Base-by-base conservation (phyloP, 2,329 filamentous ascomycete species). In the Diplodia scrobiculata region DNA sequence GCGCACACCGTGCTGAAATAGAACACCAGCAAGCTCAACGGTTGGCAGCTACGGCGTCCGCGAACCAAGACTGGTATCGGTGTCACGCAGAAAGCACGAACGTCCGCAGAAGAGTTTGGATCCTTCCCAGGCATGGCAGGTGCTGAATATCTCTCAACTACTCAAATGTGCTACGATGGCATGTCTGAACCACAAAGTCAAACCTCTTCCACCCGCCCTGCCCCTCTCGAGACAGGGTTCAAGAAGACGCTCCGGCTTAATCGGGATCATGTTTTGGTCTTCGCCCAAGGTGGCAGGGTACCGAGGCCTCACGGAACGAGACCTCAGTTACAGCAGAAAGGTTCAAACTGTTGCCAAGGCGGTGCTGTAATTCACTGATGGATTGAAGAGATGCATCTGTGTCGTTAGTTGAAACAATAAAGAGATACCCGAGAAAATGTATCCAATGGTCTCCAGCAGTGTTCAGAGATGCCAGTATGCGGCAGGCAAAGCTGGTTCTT, bases 171-270 rank as follows among this genome's bases (percentile, higher is more conserved):
- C 21, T 48, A 55, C 21, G 38, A 54, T 34, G 51, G 52, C 34
- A 85, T 94, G 91, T 95, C 80, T 83, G 90, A 89, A 86, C 90
- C 88, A 87, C 91, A 91, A 91, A 97, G 91, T 96, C 93, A 97
- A 96, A 86, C 91, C 83, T 85, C 88, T 87, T 89, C 91, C 90
- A 97, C 87, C 89, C 91, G 90, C 87, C 87, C 83, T 80, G 78
- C 78, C 83, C 86, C 90, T 96, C 81, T 96, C 91, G 82, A 86
- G 81, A 82, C 83, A 84, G 87, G 85, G 87, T 88, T 91, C 86
- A 89, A 93, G 87, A 88, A 89, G 88, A 86, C 87, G 91, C 92
- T 96, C 93, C 93, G 92, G 93, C 93, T 97, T 97, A 97, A 95
- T 96, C 89, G 91, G 89, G 91, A 91, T 91, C 90, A 70, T 71